Percentiles rank a stretch among this genome's conserved stretches.
Evolutionary conservation across 2,329 filamentous ascomycete genomes (phyloP).

Genomic region (Sporothrix protearum): DNA sequence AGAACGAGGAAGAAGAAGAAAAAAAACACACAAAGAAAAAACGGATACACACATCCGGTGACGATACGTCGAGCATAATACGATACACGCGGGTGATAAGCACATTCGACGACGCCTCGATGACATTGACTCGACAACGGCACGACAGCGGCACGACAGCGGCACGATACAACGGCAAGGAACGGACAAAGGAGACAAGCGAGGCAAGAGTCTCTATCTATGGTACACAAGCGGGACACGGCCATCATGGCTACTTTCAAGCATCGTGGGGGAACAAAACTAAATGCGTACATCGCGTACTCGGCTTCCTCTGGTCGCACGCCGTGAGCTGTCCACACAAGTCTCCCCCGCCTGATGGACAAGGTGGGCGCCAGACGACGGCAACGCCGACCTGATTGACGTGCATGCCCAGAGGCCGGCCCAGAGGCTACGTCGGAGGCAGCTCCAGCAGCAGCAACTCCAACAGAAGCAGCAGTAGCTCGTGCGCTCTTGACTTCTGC

Average conservation of each 20-base stretch:
- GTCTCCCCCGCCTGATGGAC: no score
- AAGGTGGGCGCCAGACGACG: neutral
- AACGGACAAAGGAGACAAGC: neutral
- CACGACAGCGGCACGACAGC: neutral
- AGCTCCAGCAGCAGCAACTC: neutral
- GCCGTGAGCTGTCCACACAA: no score
- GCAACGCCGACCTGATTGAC: neutral
- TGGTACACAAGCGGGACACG: no score
- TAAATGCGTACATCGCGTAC: no score
- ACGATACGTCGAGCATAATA: neutral
- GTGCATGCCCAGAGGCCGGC: neutral
- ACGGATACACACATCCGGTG: neutral
- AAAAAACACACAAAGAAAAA: neutral
- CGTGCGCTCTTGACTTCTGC: neutral
- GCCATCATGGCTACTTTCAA: neutral
- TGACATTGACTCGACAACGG: neutral
- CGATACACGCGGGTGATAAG: neutral
- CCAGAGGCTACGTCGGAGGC: neutral
- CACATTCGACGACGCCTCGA: neutral
- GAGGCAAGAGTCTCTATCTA: no score
- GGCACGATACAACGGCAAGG: neutral
- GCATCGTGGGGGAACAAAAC: no score
- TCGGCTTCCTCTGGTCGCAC: no score
- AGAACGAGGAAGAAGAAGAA: neutral
- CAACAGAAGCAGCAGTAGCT: neutral